Base-by-base conservation (phyloP, 2,329 filamentous ascomycete genomes). In the Ceratocystis lukuohia region DNA sequence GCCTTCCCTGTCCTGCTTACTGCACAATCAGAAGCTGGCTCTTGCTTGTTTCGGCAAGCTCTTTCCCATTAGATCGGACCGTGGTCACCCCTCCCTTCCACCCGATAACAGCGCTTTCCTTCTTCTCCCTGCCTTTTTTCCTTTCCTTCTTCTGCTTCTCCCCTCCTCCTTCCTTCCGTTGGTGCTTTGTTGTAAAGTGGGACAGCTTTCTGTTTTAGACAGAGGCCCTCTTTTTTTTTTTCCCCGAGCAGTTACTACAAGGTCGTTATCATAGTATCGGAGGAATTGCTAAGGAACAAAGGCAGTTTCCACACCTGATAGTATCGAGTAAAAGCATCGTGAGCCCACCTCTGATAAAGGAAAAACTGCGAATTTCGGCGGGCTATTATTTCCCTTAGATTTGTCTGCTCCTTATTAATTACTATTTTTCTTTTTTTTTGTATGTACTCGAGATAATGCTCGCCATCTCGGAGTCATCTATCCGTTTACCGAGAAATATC, bases 221-320 rank as follows among this genome's bases (percentile, higher is more conserved):
- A n/a, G 12, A 22, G 56, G 25, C 28, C 56, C 56, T 59, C 56
- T 59, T 59, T 59, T 59, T 57, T 33, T 20, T 28, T 33, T 20
- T 3, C 10, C 33, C 37, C 10, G 10, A 12, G 53, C 8, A 59
- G 28, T 33, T 59, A 30, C 53, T 25, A 25, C 53, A 41, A 41
- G 25, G 20, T 59, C 33, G 28, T 59, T 59, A 59, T 59, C 53
- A 59, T 59, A 37, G 10, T 25, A 53, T 53, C 20, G 53, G 25
- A 59, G 28, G 15, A 59, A 59, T 30, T 59, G 17, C 3, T 59
- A 33, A 28, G 28, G 15, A 59, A 59, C 25, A 59, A 41, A 17
- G 53, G 53, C 53, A 59, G 53, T 59, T 59, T 59, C 53, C n/a
- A 63, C 61, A 63, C 61, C 61, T 63, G 61, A 63, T 63, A 63